These are phyloP conservation scores for Aspergillus pseudoglaucus DNA, from an alignment of 2,329 filamentous ascomycete species.

Conservation along the genomic window DNA sequence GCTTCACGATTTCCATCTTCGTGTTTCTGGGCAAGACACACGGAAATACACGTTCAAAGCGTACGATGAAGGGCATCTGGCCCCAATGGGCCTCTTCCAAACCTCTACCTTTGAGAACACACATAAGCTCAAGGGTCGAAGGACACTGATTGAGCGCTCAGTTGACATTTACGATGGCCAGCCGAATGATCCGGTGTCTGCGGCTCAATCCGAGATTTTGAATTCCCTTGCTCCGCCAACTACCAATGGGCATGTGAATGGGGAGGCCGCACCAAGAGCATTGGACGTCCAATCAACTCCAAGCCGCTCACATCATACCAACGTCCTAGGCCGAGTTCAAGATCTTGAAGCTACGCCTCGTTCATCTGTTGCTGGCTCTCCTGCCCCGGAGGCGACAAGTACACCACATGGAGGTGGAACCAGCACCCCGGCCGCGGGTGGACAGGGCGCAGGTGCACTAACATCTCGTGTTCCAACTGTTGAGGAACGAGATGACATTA, in stretches of 20 bases:
- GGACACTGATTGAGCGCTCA: slow-evolving; percentile 76
- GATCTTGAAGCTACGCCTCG: slow-evolving; percentile 70
- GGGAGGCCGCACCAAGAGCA: slow-evolving; percentile 30
- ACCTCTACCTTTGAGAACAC: slow-evolving; percentile 79
- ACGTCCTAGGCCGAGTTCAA: slow-evolving; percentile 61
- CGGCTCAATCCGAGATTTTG: slow-evolving; percentile 67
- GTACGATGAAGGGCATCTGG: slow-evolving; percentile 92
- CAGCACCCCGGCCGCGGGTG: slow-evolving; percentile 35
- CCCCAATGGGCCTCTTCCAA: slow-evolving; percentile 90
- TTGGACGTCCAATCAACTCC: slow-evolving; percentile 38
- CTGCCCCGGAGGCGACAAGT: slow-evolving; percentile 67
- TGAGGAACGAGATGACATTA: slow-evolving; percentile 66
- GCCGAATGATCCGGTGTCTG: slow-evolving; percentile 82
- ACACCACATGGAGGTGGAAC: slow-evolving; percentile 54
- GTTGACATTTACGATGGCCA: slow-evolving; percentile 91
- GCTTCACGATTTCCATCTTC: slow-evolving; percentile 81
- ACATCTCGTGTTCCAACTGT: slow-evolving; percentile 39
- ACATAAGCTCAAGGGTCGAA: slow-evolving; percentile 69
- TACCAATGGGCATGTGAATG: slow-evolving; percentile 22
- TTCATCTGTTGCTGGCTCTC: slow-evolving; percentile 81
- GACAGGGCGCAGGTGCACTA: slow-evolving; percentile 22
- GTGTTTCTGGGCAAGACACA: slow-evolving; percentile 80
- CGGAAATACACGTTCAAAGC: slow-evolving; percentile 93
- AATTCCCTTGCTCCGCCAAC: slow-evolving; percentile 43
- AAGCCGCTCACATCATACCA: slow-evolving; percentile 56